Percentiles rank a stretch among this genome's conserved stretches.
phyloP scores from a whole-genome alignment of 139 green algal species.

The Chlorella sorokiniana region DNA sequence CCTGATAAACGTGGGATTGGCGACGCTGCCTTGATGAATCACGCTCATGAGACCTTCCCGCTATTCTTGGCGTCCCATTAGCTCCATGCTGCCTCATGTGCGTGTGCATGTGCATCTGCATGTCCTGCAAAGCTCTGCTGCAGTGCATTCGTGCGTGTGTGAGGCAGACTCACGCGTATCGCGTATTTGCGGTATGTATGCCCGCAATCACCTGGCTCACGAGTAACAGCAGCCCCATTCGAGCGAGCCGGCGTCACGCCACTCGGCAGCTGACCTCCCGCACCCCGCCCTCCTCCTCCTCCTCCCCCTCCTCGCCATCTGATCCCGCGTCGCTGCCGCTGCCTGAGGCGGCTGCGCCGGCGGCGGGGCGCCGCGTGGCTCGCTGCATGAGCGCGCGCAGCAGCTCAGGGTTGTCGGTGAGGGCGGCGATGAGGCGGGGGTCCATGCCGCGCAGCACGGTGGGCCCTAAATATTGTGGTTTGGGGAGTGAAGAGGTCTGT shows the following conservation, averaged over 20 bases:
- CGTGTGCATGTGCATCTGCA: too few species aligned
- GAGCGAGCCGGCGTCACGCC: background rate
- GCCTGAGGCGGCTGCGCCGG: background rate
- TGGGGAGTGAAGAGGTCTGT: too few species aligned
- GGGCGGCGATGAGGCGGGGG: slow-evolving; percentile 28
- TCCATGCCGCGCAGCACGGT: slow-evolving; percentile 37
- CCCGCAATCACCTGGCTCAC: too few species aligned
- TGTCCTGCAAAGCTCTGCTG: too few species aligned
- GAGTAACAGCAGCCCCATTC: background rate
- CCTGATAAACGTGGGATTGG: too few species aligned
- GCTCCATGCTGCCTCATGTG: too few species aligned
- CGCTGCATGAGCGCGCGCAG: slow-evolving; percentile 27
- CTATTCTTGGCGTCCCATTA: too few species aligned
- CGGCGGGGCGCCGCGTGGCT: background rate
- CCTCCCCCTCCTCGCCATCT: background rate
- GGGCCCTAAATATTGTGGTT: slow-evolving; percentile 1
- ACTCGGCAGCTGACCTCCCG: slow-evolving; percentile 24
- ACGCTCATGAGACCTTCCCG: too few species aligned
- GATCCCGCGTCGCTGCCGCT: background rate
- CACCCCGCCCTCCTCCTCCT: background rate
- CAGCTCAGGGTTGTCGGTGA: slow-evolving; percentile 58
- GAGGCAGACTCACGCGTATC: too few species aligned
- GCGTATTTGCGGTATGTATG: too few species aligned
- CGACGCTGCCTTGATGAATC: too few species aligned
- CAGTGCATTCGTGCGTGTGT: too few species aligned